Evolutionary conservation across 1,284 basidiomycete genomes (phyloP).

Genomic region (Mycena citricolor): DNA sequence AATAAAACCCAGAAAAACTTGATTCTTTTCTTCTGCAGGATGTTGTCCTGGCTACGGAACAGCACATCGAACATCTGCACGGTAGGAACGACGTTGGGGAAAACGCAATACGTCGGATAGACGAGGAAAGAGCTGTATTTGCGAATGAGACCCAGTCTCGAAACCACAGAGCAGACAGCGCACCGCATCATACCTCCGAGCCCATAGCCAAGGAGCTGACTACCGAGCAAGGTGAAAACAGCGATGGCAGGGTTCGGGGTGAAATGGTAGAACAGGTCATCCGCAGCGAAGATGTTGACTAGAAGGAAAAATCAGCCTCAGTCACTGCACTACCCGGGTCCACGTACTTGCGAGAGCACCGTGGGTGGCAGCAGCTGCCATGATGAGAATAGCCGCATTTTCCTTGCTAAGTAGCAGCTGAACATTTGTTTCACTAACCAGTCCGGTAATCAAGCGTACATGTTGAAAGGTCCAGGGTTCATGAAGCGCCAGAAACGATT

Average conservation of each 20-base stretch:
- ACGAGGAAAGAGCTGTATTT: slow-evolving; percentile 31
- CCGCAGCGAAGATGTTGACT: slow-evolving; percentile 39
- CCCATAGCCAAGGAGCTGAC: slow-evolving; percentile 45
- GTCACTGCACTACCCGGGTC: neutral
- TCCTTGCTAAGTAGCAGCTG: slow-evolving; percentile 45
- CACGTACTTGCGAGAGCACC: slow-evolving; percentile 38
- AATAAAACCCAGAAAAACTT: slow-evolving; percentile 59
- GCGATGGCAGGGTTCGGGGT: slow-evolving; percentile 36
- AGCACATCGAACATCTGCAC: slow-evolving; percentile 45
- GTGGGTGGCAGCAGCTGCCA: slow-evolving; percentile 54
- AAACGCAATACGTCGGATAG: slow-evolving; percentile 29
- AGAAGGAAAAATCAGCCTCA: neutral
- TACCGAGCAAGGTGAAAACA: slow-evolving; percentile 39
- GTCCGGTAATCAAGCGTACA: slow-evolving; percentile 19
- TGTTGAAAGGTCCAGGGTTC: slow-evolving; percentile 42
- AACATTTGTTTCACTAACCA: neutral
- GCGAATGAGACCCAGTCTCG: slow-evolving; percentile 25
- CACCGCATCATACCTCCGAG: slow-evolving; percentile 27
- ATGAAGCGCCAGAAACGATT: slow-evolving; percentile 39
- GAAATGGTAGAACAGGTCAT: slow-evolving; percentile 40
- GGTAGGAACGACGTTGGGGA: slow-evolving; percentile 33
- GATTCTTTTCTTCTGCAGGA: slow-evolving; percentile 52
- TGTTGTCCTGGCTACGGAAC: slow-evolving; percentile 45
- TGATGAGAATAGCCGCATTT: slow-evolving; percentile 71
- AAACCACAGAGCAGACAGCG: neutral